Base-by-base conservation (phyloP, 2,329 filamentous ascomycete species). In the Calonectria fujianensis region DNA sequence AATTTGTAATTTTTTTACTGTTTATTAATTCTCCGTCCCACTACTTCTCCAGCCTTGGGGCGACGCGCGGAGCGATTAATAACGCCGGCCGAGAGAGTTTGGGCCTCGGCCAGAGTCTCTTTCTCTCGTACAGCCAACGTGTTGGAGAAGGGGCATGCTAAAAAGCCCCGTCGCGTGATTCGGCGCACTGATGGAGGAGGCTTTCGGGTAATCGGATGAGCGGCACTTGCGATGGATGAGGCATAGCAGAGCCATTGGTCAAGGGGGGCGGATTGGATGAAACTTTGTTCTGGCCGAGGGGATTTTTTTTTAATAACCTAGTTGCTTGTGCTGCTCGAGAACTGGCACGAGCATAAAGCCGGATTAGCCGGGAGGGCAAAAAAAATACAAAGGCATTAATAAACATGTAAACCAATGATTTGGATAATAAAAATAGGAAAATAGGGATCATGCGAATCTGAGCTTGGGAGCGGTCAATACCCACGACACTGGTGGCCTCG, bases 181-280 rank as follows among this genome's bases (percentile, higher is more conserved):
- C 32, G 32, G 54, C 32, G 32, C 54, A 59, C 16, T 37, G 54
- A 59, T 59, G 52, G 31, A 52, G 13, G 31, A 59, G 52, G 52
- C 52, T 27, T 27, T 9, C 50, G 65, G 65, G 52, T 57, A 69
- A 57, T 52, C 50, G 65, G 50, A 69, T 69, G 50, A 57, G 31
- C 65, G 65, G 65, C 65, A 69, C 50, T 37, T 51, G 31, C 16
- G 52, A 24, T 57, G 51, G 27, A 45, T 20, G 65, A 59, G 32
- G 52, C 52, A 59, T 59, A 39, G 54, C 8, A 54, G 20, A 35
- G 20, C n/a, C 54, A 59, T 59, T 59, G 54, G 54, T 18, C n/a
- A 10, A n/a, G n/a, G 64, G 39, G 39, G 37, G 41, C 11, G 32
- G 35, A 18, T 39, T 39, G 51, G n/a, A 29, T 52, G 64, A 52